Evolutionary conservation across 2,329 filamentous ascomycete genomes (phyloP), one percentile per base, ranked within the genome.

Genomic region (Coniochaeta hoffmannii): DNA sequence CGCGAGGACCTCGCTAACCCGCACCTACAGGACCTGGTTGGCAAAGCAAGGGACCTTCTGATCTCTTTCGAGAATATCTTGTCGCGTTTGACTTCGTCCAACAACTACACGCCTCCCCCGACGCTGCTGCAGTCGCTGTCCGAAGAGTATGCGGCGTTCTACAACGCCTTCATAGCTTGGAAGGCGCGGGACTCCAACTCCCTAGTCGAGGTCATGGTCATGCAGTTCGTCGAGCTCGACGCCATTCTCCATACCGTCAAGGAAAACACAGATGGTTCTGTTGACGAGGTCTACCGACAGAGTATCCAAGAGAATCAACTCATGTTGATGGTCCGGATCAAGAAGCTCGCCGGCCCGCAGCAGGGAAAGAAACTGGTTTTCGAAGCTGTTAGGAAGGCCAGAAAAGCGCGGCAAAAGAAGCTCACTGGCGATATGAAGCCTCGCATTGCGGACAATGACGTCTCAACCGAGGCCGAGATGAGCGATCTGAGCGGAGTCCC

Each of bases 191-290:
- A 93, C 66, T 89, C 88, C 0, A 85, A 85, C 54, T 85, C 88
- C 0, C 75, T 94, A 4, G 83, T 93, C 53, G 87, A 92, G 63
- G 86, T 90, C 55, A 92, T 94, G 89, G 78, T 93, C n/a, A 80
- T 89, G 64, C 88, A 90, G 60, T 92, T 93, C 68, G 88, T 92
- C 17, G 89, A 91, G 66, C 79, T 94, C 2, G 89, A 94, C 64
- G 86, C 86, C 34, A 93, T 93, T 50, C 88, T 88, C 77, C 87
- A 91, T 66, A 89, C 87, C 2, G 88, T 94, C 66, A 91, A 90
- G 68, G 85, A 90, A 63, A 85, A 86, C 53, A 88, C 84, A 0
- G 85, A 89, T 50, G 84, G 87, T 36, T 82, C 85, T 15, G 88
- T 90, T 2, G 82, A 87, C 1, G 83, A 82, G 17, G 83, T 90